These are phyloP conservation scores for Syzygium syzygioides DNA, from an alignment of 441 rosid species.

Conservation along the genomic window DNA sequence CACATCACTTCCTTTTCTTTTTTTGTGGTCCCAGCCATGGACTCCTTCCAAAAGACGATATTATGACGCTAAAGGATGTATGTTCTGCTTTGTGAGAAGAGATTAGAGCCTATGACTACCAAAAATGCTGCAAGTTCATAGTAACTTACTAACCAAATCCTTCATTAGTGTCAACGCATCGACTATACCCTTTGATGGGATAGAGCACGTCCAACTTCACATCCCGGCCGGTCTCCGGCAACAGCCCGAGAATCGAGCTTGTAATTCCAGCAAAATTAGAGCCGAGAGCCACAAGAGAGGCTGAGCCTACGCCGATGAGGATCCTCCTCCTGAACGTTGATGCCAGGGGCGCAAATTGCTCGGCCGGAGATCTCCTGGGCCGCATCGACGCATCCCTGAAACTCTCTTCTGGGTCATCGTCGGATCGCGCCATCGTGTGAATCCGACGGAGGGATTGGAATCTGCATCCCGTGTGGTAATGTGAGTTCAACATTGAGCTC, in stretches of 20 bases:
- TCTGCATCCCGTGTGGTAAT: conserved; percentile 24
- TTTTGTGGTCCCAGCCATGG: background rate
- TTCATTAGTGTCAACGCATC: conserved; percentile 59
- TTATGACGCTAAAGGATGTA: background rate
- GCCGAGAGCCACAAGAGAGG: conserved; percentile 67
- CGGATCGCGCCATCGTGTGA: conserved; percentile 29
- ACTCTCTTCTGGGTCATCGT: conserved; percentile 34
- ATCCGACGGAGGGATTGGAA: conserved; percentile 7
- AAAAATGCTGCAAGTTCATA: background rate
- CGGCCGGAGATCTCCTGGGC: conserved; percentile 31
- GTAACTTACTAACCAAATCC: conserved; percentile 70
- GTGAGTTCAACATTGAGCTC: conserved; percentile 27
- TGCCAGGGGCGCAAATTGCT: conserved; percentile 58
- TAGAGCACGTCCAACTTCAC: conserved; percentile 77
- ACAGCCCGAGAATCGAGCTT: conserved; percentile 62
- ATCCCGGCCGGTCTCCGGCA: conserved; percentile 55
- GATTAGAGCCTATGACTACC: background rate
- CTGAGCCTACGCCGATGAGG: conserved; percentile 58
- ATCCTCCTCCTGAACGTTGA: conserved; percentile 56
- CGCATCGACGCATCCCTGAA: conserved; percentile 7
- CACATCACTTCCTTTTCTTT: background rate
- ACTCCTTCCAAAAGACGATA: background rate
- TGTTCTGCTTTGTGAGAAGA: background rate
- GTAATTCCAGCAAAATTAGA: conserved; percentile 81
- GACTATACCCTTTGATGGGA: conserved; percentile 67